A percentile compares a stretch with the other conserved stretches of the same genome.
These are phyloP conservation scores for Ceratocystis cubensis DNA, from an alignment of 2,329 filamentous ascomycete genomes.

Conservation along the genomic window DNA sequence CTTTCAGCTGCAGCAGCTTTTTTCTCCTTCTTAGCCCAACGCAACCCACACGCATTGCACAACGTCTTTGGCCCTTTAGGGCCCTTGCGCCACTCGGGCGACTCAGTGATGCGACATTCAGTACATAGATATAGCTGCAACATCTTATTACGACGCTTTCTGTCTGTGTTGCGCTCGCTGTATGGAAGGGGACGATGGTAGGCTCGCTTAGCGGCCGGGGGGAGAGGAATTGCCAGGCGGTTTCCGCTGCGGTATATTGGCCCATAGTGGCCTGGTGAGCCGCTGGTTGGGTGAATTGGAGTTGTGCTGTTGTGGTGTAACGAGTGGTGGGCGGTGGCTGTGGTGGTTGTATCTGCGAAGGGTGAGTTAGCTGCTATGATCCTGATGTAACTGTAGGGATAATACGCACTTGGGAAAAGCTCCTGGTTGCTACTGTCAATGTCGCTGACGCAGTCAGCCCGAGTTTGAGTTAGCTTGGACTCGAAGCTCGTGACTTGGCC, in stretches of 20 bases:
- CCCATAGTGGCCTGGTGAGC: not conserved
- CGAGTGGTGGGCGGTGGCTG: not conserved
- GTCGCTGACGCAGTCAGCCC: too few species aligned
- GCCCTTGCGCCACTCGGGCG: conserved; percentile 91
- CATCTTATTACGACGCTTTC: conserved; percentile 81
- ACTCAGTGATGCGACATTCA: conserved; percentile 88
- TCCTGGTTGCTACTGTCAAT: not conserved
- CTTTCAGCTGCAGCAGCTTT: conserved; percentile 33
- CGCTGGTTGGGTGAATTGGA: not conserved
- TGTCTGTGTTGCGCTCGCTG: conserved; percentile 46
- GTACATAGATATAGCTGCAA: conserved; percentile 91
- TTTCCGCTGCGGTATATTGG: not conserved
- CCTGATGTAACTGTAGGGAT: not conserved
- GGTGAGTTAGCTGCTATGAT: not conserved
- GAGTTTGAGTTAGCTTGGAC: not conserved
- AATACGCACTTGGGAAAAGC: not conserved
- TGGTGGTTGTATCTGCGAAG: not conserved
- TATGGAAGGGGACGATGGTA: not conserved
- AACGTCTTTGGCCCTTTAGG: conserved; percentile 86
- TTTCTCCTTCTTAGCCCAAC: conserved; percentile 73
- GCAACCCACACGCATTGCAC: conserved; percentile 81
- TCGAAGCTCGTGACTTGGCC: not conserved
- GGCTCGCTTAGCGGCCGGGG: not conserved
- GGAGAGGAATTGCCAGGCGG: not conserved
- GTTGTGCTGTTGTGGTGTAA: not conserved